Percentiles rank a stretch among this genome's conserved stretches.
These are phyloP conservation scores for Arthrobotrys pseudoclavata DNA, from an alignment of 2,329 filamentous ascomycete genomes.

Conservation along the genomic window DNA sequence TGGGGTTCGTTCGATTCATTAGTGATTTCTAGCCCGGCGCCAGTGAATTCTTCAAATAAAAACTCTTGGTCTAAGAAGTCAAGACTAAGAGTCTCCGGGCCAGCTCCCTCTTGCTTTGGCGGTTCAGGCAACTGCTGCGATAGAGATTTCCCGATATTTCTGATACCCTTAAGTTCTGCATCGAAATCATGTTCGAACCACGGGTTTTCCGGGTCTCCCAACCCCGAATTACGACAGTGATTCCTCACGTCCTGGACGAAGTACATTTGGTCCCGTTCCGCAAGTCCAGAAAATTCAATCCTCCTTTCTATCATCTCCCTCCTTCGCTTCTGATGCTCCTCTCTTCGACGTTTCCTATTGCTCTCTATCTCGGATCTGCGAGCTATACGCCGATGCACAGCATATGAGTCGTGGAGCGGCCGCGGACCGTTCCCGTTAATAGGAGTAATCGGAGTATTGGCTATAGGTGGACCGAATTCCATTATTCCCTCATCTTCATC, in stretches of 20 bases:
- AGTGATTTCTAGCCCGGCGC: too few species aligned
- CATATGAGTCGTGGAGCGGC: too few species aligned
- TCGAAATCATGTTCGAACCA: not conserved
- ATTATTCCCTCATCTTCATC: not conserved
- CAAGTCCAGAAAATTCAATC: not conserved
- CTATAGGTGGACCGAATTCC: too few species aligned
- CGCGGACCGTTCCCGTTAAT: not conserved
- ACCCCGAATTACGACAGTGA: constrained; percentile 2
- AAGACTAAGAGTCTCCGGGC: too few species aligned
- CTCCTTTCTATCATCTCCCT: not conserved
- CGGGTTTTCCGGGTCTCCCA: not conserved
- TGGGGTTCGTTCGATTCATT: not conserved
- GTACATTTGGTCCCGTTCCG: not conserved
- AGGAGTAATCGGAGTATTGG: too few species aligned
- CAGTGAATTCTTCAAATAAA: too few species aligned
- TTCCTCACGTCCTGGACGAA: not conserved
- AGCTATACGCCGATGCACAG: too few species aligned
- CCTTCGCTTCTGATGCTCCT: not conserved
- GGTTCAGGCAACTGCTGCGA: too few species aligned
- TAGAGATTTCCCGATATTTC: not conserved
- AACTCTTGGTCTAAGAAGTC: too few species aligned
- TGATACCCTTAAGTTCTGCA: not conserved
- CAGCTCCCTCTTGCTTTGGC: too few species aligned
- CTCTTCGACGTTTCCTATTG: not conserved
- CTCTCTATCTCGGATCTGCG: too few species aligned